Conservation (phyloP, 2,329 filamentous ascomycete species). For the Penicillium occitanis region DNA sequence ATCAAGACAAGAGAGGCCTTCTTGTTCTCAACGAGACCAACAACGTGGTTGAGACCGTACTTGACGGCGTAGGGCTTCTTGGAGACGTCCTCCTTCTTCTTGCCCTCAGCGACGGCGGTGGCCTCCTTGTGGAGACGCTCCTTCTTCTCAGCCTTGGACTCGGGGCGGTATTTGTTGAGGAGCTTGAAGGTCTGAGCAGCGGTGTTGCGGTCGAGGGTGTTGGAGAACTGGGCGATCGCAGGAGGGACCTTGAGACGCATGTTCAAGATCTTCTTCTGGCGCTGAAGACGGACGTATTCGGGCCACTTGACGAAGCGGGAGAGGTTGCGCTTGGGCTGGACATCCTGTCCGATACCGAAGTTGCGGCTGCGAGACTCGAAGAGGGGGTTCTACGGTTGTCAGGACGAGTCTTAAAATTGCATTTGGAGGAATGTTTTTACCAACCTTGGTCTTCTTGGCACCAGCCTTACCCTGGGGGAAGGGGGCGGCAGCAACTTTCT, state of each 20-base stretch:
- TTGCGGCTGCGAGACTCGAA: constrained; percentile 97
- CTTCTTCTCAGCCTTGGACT: constrained; percentile 99
- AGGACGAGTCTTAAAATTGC: neutral
- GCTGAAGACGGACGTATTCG: constrained; percentile 97
- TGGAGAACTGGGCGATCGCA: constrained; percentile 95
- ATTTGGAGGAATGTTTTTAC: constrained; percentile 41
- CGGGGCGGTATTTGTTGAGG: constrained; percentile 99
- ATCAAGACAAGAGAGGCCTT: constrained; percentile 98
- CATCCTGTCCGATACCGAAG: constrained; percentile 98
- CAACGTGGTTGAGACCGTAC: constrained; percentile 99
- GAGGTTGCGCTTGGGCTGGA: constrained; percentile 94
- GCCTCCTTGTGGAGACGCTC: constrained; percentile 98
- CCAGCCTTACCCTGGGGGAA: constrained; percentile 92
- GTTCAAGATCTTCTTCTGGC: constrained; percentile 93
- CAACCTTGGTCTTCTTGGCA: constrained; percentile 95
- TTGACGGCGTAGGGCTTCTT: constrained; percentile 99
- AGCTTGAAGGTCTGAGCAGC: constrained; percentile 98
- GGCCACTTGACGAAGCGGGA: constrained; percentile 99
- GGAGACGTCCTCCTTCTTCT: constrained; percentile 99
- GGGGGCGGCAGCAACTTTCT: constrained; percentile 96
- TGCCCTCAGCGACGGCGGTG: constrained; percentile 94
- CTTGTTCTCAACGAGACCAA: constrained; percentile 98
- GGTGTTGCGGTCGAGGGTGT: constrained; percentile 94
- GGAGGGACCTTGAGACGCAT: constrained; percentile 98
- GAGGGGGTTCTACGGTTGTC: constrained; percentile 78